Conservation (phyloP, 305 asterid species). For the Plantago coronopus region DNA sequence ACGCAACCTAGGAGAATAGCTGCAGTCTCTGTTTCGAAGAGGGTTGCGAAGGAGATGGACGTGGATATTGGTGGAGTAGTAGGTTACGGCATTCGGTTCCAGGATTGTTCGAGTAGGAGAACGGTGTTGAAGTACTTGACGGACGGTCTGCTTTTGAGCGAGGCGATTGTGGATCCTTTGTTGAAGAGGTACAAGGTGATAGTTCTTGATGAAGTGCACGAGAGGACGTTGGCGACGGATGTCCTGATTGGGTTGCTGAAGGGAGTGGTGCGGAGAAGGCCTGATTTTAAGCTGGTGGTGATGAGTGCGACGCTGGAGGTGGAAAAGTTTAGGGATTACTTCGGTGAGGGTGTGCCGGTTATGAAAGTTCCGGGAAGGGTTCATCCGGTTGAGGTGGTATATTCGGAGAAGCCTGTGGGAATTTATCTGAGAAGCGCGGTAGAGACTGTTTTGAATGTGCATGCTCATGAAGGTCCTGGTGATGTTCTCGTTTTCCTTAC, state of each 20-base stretch:
- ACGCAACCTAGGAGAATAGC: slow-evolving; percentile 97
- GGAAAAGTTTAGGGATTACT: slow-evolving; percentile 89
- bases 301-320: slow-evolving; percentile 99
- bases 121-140: slow-evolving; percentile 91
- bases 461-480: slow-evolving; percentile 77
- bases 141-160: slow-evolving; percentile 99
- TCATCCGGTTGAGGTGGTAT: slow-evolving; percentile 90
- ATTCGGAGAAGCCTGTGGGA: slow-evolving; percentile 91
- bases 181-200: slow-evolving; percentile 92
- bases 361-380: slow-evolving; percentile 99
- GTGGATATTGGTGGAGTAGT: slow-evolving; percentile 95
- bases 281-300: slow-evolving; percentile 81
- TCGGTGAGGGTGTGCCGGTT: slow-evolving; percentile 76
- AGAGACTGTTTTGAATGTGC: slow-evolving; percentile 90
- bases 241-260: slow-evolving; percentile 92
- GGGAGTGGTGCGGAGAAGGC: slow-evolving; percentile 81
- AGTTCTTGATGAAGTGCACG: slow-evolving; percentile 97
- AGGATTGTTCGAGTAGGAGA: slow-evolving; percentile 82
- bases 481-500: slow-evolving; percentile 96
- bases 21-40: slow-evolving; percentile 91
- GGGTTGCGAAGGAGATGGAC: slow-evolving; percentile 99
- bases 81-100: slow-evolving; percentile 92
- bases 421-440: slow-evolving; percentile 98
- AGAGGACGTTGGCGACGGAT: slow-evolving; percentile 94
- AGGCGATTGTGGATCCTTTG: slow-evolving; percentile 97